Percentiles rank a stretch among this genome's conserved stretches.
These are phyloP conservation scores for Phaeosphaeriaceae sp. DNA, from an alignment of 2,329 filamentous ascomycete genomes.

Conservation along the genomic window DNA sequence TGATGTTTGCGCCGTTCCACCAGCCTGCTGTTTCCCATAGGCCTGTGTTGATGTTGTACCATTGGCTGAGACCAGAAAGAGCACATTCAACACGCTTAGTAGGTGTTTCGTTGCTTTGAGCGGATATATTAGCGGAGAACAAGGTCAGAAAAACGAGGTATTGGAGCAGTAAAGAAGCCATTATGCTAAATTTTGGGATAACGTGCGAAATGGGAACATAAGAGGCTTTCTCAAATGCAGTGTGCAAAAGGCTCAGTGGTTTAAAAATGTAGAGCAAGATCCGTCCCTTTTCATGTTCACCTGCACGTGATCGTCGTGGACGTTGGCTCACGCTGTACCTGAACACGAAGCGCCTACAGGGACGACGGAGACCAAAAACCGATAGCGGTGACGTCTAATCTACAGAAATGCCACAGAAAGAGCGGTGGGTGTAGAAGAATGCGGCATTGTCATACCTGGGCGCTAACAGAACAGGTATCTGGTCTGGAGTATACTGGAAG, in stretches of 20 bases:
- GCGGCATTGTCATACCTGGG: constrained; percentile 19
- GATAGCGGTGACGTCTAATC: too few relatives aligned
- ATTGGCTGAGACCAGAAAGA: constrained; percentile 61
- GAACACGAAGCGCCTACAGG: not conserved
- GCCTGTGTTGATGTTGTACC: constrained; percentile 67
- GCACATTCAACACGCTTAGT: constrained; percentile 39
- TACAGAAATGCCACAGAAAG: not conserved
- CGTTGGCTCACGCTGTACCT: not conserved
- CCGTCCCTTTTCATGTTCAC: not conserved
- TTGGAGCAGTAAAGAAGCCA: too few relatives aligned
- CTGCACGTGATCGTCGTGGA: not conserved
- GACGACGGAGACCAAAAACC: not conserved
- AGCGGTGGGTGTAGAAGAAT: constrained; percentile 12
- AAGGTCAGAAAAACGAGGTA: constrained; percentile 15
- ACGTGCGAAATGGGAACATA: not conserved
- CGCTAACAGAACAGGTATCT: constrained; percentile 13
- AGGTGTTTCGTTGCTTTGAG: constrained; percentile 30
- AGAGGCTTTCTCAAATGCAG: not conserved
- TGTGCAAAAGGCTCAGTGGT: not conserved
- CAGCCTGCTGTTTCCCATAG: constrained; percentile 71
- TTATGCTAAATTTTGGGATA: too few relatives aligned
- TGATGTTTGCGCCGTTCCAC: constrained; percentile 76
- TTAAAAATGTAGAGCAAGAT: not conserved
- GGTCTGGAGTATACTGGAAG: constrained; percentile 11
- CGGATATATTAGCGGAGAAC: constrained; percentile 26